phyloP scores from a whole-genome alignment of 441 rosid species.

The Gossypium armourianum region DNA sequence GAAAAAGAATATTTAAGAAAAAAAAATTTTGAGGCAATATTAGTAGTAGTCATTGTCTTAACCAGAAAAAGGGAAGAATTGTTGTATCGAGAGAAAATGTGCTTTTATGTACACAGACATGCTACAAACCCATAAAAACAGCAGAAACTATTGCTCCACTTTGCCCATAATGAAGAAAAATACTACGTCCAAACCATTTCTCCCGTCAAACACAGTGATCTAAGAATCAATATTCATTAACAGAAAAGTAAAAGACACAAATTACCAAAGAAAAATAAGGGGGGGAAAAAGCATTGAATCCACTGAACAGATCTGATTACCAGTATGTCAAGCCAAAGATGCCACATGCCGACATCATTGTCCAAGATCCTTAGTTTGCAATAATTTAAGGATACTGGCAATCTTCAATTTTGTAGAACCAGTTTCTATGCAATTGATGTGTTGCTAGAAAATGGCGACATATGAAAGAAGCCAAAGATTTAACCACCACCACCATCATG shows the following conservation, averaged over 20 bases:
- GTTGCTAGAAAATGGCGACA: background rate
- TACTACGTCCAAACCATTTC: background rate
- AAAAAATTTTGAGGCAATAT: background rate
- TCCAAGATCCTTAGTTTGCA: constrained; percentile 18
- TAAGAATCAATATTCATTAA: background rate
- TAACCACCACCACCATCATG: background rate
- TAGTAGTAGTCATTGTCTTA: background rate
- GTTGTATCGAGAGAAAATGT: background rate
- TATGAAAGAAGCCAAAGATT: background rate
- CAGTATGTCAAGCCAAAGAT: constrained; percentile 17
- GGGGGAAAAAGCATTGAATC: background rate
- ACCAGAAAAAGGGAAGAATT: background rate
- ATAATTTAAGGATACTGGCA: constrained; percentile 2
- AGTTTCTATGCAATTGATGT: constrained; percentile 2
- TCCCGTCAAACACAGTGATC: background rate
- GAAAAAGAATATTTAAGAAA: background rate
- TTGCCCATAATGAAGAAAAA: too few relatives aligned
- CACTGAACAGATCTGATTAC: constrained; percentile 19
- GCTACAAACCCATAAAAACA: background rate
- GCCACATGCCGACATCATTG: constrained; percentile 4
- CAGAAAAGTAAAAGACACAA: background rate
- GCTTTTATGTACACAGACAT: background rate
- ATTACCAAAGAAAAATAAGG: background rate
- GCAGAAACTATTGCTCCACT: background rate
- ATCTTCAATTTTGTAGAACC: constrained; percentile 15